Base-by-base conservation (phyloP, 331 rosid genomes). In the Spiraea crenata region DNA sequence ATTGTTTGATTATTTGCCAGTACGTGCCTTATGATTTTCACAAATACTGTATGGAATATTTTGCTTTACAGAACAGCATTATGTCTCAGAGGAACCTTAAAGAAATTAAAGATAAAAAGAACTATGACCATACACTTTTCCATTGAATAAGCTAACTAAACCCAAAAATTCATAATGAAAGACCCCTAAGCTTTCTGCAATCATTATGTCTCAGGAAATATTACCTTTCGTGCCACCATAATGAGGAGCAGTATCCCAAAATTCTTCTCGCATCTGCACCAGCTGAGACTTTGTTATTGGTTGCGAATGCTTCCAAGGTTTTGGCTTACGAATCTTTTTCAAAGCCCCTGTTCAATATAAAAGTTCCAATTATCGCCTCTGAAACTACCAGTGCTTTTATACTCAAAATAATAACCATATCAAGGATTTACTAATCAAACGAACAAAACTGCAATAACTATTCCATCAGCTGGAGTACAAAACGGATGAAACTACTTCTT, bases 191-290 rank as follows among this genome's bases (percentile, higher is more conserved):
- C 42, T 57, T 31, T 45, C 42, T 13, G 41, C 14, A 51, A 63
- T 40, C n/a, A 9, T 52, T 50, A 12, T 61, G 55, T 37, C 4
- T 42, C 45, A 54, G 9, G 39, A 31, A 63, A 65, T 46, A 65
- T 54, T 82, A 93, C 99, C 99, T 86, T 91, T 91, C 69, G 88
- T 88, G 69, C 99, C 99, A 76, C 99, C 99, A 78, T 93, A 93
- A 72, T 93, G 99, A 80, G 99, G 99, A 79, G 99, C 92, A 47
- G 99, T 95, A 72, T 95, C 99, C 99, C 99, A 95, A 78, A 95
- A 95, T 80, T 95, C 99, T 47, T 95, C 99, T 6, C 96, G 95
- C 86, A 95, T 45, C 86, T 86, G 97, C 71, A 77, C 68, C 60
- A 95, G 92, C 74, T 95, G 95, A 70, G 91, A 82, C 91, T 82